These are phyloP conservation scores for Cenchrus americanus DNA, from an alignment of 176 grass and related monocot species.

Conservation along the genomic window DNA sequence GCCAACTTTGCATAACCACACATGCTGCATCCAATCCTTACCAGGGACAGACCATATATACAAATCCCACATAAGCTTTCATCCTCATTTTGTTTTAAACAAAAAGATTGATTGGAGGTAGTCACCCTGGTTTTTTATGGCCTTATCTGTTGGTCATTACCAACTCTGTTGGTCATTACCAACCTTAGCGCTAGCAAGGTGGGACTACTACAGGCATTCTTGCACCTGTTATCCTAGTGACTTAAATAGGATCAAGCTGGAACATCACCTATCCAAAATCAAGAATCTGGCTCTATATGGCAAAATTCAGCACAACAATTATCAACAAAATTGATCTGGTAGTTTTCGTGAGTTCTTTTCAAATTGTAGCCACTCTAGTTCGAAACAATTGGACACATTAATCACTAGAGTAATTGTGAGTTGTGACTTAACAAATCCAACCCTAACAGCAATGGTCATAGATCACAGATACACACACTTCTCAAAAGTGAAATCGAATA, in stretches of 20 bases:
- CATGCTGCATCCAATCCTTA: neutral
- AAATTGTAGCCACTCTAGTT: slow-evolving; percentile 6
- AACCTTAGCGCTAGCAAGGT: neutral
- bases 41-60: neutral
- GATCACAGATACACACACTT: neutral
- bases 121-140: neutral
- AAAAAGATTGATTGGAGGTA: neutral
- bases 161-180: neutral
- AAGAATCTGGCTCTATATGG: neutral
- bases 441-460: neutral
- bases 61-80: neutral
- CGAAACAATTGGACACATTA: neutral
- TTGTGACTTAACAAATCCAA: neutral
- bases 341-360: neutral
- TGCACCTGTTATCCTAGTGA: neutral
- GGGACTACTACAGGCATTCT: neutral
- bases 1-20: neutral
- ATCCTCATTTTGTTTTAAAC: neutral
- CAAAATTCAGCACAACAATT: neutral
- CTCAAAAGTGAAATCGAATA: neutral
- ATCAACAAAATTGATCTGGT: neutral
- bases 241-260: neutral
- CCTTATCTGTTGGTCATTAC: neutral
- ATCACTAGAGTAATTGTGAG: neutral
- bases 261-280: neutral